These are phyloP conservation scores for Trichomonas tenax DNA, from an alignment of 208 protist species.

Conservation along the genomic window DNA sequence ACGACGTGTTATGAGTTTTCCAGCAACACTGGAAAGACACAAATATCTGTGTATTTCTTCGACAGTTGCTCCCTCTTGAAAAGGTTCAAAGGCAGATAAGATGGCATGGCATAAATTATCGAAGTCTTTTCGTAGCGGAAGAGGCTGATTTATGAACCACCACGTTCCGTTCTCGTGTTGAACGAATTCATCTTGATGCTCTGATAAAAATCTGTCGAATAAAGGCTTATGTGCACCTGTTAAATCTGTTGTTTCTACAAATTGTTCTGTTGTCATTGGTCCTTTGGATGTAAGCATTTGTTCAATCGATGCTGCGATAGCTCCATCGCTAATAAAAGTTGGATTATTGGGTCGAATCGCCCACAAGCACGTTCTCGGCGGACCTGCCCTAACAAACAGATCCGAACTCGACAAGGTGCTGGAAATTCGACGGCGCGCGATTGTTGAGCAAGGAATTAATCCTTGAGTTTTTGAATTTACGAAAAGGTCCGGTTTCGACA, in stretches of 20 bases:
- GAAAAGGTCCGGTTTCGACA: neutral
- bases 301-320: neutral
- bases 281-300: conserved; percentile 5
- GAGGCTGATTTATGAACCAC: neutral
- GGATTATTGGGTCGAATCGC: neutral
- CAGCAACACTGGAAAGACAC: neutral
- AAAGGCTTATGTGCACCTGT: neutral
- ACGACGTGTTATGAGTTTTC: neutral
- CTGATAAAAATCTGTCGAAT: neutral
- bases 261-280: conserved; percentile 14
- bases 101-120: neutral
- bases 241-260: neutral
- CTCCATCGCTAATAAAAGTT: neutral
- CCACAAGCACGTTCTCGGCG: conserved; percentile 5
- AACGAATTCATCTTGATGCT: neutral
- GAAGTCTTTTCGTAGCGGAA: neutral
- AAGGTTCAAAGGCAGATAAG: neutral
- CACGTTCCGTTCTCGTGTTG: neutral
- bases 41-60: neutral
- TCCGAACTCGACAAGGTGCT: neutral
- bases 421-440: neutral
- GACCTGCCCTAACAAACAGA: neutral
- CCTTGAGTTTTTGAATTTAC: neutral
- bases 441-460: neutral
- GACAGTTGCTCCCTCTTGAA: neutral